Evolutionary conservation across 1,139 yeast genomes (phyloP), one percentile per base, ranked within the genome.

Genomic region (Blastobotrys serpentis): DNA sequence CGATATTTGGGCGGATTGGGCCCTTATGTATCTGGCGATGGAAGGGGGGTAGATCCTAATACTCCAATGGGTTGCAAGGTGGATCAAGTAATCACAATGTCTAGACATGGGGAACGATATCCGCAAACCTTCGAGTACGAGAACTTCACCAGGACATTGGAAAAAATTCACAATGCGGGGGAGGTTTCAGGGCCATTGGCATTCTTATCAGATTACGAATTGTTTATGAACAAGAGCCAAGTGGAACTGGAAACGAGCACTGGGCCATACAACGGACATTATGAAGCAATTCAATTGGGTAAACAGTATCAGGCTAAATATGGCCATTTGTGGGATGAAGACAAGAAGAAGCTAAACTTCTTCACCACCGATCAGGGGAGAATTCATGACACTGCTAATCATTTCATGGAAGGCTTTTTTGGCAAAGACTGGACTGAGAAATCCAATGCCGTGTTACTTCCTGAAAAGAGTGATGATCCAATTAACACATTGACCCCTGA

Each of bases 391-490:
- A 64, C 71, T 43, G 75, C 75, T 4, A 61, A 63, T 49, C 59
- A 63, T 42, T 73, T 68, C 51, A 74, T 70, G 21, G 60, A 63
- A 42, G 77, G 77, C 0, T 74, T 73, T 59, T 64, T 71, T 34
- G 73, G 72, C 11, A 52, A 57, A 48, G 67, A 70, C 54, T 66
- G 67, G 54, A 57, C 71, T 8, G 57, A 59, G 10, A 52, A 62
- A 17, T 68, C 66, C 2, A 66, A 69, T 2, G 44, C 70, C 37
- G 67, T 68, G 52, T 56, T 68, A 34, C 62, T 73, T 22, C 67
- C 68, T 44, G 78, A 73, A 56, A 53, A 57, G 16, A 59, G 52
- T 6, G 54, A 55, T 3, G 62, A 62, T 49, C 78, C 78, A 44
- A 73, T 72, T 30, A 70, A 74, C 56, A 56, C 69, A 25, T 57